phyloP scores from a whole-genome alignment of 345 rosid genomes.

The Pseudoturritis turrita region DNA sequence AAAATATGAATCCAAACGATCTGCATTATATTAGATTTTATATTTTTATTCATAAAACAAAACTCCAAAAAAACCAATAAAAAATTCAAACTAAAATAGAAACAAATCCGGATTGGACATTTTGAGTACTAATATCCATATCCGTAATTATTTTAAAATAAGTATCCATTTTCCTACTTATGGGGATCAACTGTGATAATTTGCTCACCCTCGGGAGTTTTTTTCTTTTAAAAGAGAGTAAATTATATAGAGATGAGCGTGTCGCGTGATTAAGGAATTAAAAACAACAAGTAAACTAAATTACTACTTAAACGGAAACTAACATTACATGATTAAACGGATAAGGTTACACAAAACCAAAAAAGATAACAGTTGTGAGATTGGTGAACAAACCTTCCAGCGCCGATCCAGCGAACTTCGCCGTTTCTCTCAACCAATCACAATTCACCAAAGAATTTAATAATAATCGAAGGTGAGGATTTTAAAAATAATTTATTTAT shows the following conservation, averaged over 20 bases:
- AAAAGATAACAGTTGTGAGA: not conserved
- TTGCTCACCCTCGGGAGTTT: not conserved
- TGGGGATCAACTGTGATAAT: not conserved
- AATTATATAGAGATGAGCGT: too few species aligned
- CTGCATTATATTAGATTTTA: too few species aligned
- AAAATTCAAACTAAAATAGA: too few species aligned
- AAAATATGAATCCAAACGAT: too few species aligned
- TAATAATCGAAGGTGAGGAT: not conserved
- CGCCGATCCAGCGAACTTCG: slow-evolving; percentile 22
- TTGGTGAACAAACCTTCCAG: slow-evolving; percentile 25
- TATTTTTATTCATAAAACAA: too few species aligned
- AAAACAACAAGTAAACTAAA: not conserved
- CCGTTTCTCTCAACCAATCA: slow-evolving; percentile 33
- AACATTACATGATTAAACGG: slow-evolving; percentile 4
- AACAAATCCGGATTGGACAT: too few species aligned
- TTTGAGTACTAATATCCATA: not conserved
- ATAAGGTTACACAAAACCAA: slow-evolving; percentile 19
- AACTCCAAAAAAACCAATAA: not conserved
- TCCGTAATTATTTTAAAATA: not conserved
- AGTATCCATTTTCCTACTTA: not conserved
- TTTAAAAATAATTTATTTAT: not conserved
- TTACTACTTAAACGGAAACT: not conserved
- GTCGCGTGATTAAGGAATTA: not conserved
- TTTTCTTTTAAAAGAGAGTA: not conserved
- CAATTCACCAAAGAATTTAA: not conserved